Percentiles rank a stretch among this genome's conserved stretches.
phyloP scores from a whole-genome alignment of 495 filamentous ascomycete genomes.

The Penicillium desertorum region DNA sequence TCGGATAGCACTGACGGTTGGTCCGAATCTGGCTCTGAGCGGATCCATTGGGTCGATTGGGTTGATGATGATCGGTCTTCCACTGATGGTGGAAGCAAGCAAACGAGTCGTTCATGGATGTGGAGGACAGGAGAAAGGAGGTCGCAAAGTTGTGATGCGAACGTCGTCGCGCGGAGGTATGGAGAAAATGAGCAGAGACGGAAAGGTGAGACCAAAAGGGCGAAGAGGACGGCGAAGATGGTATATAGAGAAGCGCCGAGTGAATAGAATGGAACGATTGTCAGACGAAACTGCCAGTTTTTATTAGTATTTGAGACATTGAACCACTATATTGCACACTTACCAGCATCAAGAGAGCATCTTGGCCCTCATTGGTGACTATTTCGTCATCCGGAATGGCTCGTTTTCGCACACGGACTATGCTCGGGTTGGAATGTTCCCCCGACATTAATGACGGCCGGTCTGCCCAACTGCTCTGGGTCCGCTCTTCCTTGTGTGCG shows the following conservation, averaged over 20 bases:
- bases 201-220: constrained; percentile 44
- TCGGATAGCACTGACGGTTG: constrained; percentile 19
- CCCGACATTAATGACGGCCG: constrained; percentile 45
- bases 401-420: constrained; percentile 35
- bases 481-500: constrained; percentile 36
- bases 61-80: constrained; percentile 35
- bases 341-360: constrained; percentile 45
- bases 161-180: constrained; percentile 40
- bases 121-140: constrained; percentile 45
- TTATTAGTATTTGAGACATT: neutral
- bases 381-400: constrained; percentile 26
- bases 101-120: constrained; percentile 44
- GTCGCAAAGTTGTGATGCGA: constrained; percentile 39
- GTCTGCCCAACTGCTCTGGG: constrained; percentile 39
- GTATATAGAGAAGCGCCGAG: constrained; percentile 45
- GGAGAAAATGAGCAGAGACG: constrained; percentile 42
- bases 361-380: constrained; percentile 30
- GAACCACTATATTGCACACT: constrained; percentile 7
- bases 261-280: constrained; percentile 48
- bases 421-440: constrained; percentile 30
- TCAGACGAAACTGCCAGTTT: constrained; percentile 48
- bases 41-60: constrained; percentile 38
- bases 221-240: constrained; percentile 42
- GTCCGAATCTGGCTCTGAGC: constrained; percentile 28
- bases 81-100: constrained; percentile 27